Conservation (phyloP, 768 basidiomycete genomes). For the Lactarius trivialis region DNA sequence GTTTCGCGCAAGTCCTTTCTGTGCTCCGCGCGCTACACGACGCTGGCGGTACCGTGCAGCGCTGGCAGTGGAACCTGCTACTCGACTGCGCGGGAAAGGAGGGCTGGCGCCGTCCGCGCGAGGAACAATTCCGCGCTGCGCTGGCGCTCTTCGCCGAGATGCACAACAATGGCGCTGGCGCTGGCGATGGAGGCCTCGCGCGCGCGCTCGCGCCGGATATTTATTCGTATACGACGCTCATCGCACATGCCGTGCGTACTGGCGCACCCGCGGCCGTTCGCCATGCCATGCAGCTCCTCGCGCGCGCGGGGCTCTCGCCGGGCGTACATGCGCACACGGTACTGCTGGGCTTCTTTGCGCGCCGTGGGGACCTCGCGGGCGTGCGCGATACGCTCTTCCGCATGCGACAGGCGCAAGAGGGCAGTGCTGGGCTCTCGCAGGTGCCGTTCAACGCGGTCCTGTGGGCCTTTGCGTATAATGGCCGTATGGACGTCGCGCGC, state of each 20-base stretch:
- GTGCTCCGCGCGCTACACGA: slow-evolving; percentile 52
- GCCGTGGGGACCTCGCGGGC: slow-evolving; percentile 41
- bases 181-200: neutral
- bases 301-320: slow-evolving; percentile 46
- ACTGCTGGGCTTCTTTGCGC: slow-evolving; percentile 50
- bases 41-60: slow-evolving; percentile 46
- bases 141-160: slow-evolving; percentile 58
- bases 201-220: slow-evolving; percentile 45
- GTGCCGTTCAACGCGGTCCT: slow-evolving; percentile 67
- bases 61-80: slow-evolving; percentile 74
- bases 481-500: slow-evolving; percentile 47
- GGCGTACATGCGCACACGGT: slow-evolving; percentile 58
- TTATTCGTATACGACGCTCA: slow-evolving; percentile 60
- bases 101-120: slow-evolving; percentile 52
- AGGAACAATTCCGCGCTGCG: slow-evolving; percentile 53
- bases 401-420: slow-evolving; percentile 35
- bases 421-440: slow-evolving; percentile 41
- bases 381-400: slow-evolving; percentile 49
- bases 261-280: slow-evolving; percentile 37
- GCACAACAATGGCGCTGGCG: slow-evolving; percentile 29
- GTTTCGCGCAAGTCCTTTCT: slow-evolving; percentile 63
- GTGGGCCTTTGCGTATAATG: slow-evolving; percentile 56
- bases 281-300: slow-evolving; percentile 49
- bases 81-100: slow-evolving; percentile 55
- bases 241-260: slow-evolving; percentile 56